phyloP scores from a whole-genome alignment of 2,329 filamentous ascomycete species.

The Arachnopeziza araneosa region DNA sequence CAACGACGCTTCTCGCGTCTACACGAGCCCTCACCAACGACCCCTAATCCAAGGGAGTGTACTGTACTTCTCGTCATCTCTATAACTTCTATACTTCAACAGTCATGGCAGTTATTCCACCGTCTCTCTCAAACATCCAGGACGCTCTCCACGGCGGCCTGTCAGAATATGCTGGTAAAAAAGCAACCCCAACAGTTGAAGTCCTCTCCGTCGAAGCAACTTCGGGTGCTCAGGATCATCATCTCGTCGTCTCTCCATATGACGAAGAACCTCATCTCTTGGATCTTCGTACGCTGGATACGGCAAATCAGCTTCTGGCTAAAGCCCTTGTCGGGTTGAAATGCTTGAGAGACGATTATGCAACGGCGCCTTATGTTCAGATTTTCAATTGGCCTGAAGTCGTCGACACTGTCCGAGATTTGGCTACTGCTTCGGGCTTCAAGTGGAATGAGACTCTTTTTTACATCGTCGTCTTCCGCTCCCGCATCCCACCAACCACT shows the following conservation, averaged over 20 bases:
- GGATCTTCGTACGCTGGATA: conserved; percentile 61
- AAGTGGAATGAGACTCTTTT: conserved; percentile 60
- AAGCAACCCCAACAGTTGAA: background rate
- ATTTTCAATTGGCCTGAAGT: conserved; percentile 73
- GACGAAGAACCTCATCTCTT: conserved; percentile 64
- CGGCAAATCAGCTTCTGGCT: conserved; percentile 63
- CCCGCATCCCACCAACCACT: conserved; percentile 60
- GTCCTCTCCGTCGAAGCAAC: background rate
- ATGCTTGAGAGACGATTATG: conserved; percentile 64
- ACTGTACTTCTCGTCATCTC: background rate
- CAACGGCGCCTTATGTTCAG: conserved; percentile 64
- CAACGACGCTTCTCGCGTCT: background rate
- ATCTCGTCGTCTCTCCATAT: conserved; percentile 71
- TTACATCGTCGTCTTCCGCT: conserved; percentile 82
- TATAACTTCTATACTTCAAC: background rate
- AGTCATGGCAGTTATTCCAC: conserved; percentile 11
- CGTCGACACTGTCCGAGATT: conserved; percentile 49
- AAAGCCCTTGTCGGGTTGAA: conserved; percentile 61
- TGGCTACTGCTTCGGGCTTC: conserved; percentile 43
- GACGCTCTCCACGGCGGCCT: background rate
- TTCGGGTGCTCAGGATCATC: conserved; percentile 19
- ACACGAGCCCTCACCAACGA: background rate
- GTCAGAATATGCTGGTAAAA: background rate
- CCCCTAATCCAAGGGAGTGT: background rate
- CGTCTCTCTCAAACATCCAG: conserved; percentile 7